A percentile compares a stretch with the other conserved stretches of the same genome.
phyloP scores from a whole-genome alignment of 805 yeast genomes.

The Wickerhamiella bombiphila region DNA sequence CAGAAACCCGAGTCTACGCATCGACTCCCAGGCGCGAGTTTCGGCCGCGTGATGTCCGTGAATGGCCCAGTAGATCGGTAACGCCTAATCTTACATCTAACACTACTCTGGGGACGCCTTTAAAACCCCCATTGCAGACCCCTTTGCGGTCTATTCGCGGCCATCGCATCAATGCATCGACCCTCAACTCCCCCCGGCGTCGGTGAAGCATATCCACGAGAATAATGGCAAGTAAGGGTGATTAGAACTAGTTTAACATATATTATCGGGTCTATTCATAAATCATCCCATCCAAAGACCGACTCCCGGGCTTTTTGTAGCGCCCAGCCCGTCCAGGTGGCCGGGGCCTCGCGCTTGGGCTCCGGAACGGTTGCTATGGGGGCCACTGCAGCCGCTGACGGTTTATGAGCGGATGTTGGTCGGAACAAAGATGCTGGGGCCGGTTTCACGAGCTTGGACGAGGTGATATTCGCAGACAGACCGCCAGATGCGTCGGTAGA shows the following conservation, averaged over 20 bases:
- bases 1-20: slow-evolving; percentile 1
- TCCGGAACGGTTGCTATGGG: slow-evolving; percentile 1
- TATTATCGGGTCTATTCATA: slow-evolving; percentile 8
- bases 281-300: slow-evolving; percentile 43
- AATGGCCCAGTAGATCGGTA: neutral
- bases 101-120: no score
- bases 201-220: no score
- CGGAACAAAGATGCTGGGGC: neutral
- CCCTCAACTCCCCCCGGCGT: no score
- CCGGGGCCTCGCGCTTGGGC: slow-evolving; percentile 8
- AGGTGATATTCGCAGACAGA: neutral
- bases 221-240: neutral
- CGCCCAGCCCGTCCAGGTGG: slow-evolving; percentile 23
- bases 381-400: neutral
- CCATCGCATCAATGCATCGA: no score
- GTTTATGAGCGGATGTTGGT: neutral
- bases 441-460: neutral
- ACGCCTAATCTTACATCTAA: no score
- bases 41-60: neutral
- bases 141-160: neutral
- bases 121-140: neutral
- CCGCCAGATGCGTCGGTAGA: neutral
- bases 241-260: neutral
- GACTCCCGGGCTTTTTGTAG: slow-evolving; percentile 29
- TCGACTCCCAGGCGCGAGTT: neutral